phyloP scores from a whole-genome alignment of 2,329 filamentous ascomycete genomes.

The Ophiostoma quercus region DNA sequence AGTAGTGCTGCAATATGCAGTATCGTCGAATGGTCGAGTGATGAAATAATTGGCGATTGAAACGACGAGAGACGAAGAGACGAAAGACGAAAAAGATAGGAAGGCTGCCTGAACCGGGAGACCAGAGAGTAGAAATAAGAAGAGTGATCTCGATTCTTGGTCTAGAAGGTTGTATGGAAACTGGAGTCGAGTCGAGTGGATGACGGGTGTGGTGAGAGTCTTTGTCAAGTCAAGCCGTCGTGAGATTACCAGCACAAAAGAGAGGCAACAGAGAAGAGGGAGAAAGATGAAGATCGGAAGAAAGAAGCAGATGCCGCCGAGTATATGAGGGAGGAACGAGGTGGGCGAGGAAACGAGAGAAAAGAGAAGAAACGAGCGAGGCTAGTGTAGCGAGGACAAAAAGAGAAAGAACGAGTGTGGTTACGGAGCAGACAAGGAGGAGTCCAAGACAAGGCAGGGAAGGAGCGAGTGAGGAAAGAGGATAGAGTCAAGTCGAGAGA shows the following conservation, averaged over 20 bases:
- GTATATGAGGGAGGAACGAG: not conserved
- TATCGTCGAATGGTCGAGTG: not conserved
- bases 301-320: constrained; percentile 13
- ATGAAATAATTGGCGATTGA: not conserved
- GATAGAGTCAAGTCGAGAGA: not conserved
- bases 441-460: constrained; percentile 7
- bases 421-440: not conserved
- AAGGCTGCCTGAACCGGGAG: not conserved
- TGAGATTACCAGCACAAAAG: not conserved
- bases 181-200: not conserved
- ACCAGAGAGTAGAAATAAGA: not conserved
- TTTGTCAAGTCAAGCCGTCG: not conserved
- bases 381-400: constrained; percentile 14
- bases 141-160: constrained; percentile 13
- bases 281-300: not conserved
- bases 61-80: not conserved
- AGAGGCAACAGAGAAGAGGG: not conserved
- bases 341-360: not conserved
- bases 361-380: not conserved
- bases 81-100: not conserved
- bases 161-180: not conserved
- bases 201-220: not conserved
- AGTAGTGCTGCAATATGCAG: constrained; percentile 13
- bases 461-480: constrained; percentile 14
- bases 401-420: constrained; percentile 2